These are phyloP conservation scores for Ceratocystis variospora DNA, from an alignment of 2,329 filamentous ascomycete genomes.

Conservation along the genomic window DNA sequence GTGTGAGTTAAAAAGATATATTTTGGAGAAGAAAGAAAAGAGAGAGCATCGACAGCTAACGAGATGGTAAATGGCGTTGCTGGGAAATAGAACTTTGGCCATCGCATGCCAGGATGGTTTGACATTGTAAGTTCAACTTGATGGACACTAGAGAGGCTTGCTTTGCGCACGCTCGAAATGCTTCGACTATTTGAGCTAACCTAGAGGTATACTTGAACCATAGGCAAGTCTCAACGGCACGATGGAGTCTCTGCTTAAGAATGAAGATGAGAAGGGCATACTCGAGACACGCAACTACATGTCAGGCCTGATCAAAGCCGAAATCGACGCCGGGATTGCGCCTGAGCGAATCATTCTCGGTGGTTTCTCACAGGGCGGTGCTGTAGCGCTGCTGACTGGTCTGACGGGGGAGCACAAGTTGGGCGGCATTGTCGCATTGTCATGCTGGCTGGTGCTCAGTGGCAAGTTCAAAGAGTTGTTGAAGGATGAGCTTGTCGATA, in stretches of 20 bases:
- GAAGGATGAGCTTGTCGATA: slow-evolving; percentile 42
- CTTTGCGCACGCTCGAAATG: too few species aligned
- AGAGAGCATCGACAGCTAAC: neutral
- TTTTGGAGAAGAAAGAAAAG: neutral
- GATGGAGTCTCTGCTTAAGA: slow-evolving; percentile 24
- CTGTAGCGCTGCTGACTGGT: slow-evolving; percentile 70
- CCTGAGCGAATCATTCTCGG: slow-evolving; percentile 73
- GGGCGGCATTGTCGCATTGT: slow-evolving; percentile 77
- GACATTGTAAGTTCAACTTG: slow-evolving; percentile 47
- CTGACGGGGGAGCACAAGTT: slow-evolving; percentile 61
- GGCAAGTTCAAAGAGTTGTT: slow-evolving; percentile 33
- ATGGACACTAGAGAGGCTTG: neutral
- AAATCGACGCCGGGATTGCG: slow-evolving; percentile 69
- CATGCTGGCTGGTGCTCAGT: slow-evolving; percentile 61
- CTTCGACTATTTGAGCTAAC: too few species aligned
- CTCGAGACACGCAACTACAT: slow-evolving; percentile 60
- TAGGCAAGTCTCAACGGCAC: slow-evolving; percentile 25
- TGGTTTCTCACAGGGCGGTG: slow-evolving; percentile 76
- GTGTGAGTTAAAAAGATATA: slow-evolving; percentile 35
- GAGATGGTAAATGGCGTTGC: neutral
- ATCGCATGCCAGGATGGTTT: slow-evolving; percentile 78
- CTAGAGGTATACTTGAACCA: too few species aligned
- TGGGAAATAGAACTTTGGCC: slow-evolving; percentile 51
- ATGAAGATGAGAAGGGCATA: slow-evolving; percentile 61
- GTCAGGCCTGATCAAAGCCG: slow-evolving; percentile 62